Conservation (phyloP, 2,329 filamentous ascomycete genomes). For the Paracorniculantispora psalliotae region DNA sequence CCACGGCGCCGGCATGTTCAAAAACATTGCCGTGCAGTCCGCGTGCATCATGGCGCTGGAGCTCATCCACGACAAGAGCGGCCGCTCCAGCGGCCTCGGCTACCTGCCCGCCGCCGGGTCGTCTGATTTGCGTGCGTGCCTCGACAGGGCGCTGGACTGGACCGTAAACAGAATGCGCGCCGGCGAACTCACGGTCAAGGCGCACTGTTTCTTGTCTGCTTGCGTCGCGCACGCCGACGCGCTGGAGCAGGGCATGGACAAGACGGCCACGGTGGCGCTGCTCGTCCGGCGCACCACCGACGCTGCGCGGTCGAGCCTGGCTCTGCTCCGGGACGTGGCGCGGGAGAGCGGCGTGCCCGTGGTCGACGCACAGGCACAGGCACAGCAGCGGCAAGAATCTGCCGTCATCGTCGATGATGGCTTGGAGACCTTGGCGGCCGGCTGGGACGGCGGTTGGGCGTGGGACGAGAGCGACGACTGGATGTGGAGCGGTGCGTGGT, state of each 20-base stretch:
- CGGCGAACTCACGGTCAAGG: slow-evolving; percentile 41
- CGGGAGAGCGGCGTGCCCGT: slow-evolving; percentile 21
- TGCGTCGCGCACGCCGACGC: slow-evolving; percentile 31
- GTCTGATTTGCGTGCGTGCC: slow-evolving; percentile 27
- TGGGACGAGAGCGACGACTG: slow-evolving; percentile 14
- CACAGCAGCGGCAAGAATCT: neutral
- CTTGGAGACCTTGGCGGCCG: slow-evolving; percentile 11
- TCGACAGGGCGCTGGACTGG: slow-evolving; percentile 28
- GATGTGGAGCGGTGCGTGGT: slow-evolving; percentile 5
- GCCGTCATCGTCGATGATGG: too few species aligned
- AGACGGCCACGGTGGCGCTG: slow-evolving; percentile 26
- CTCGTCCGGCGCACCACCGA: slow-evolving; percentile 25
- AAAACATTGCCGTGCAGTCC: slow-evolving; percentile 35
- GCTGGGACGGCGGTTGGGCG: slow-evolving; percentile 12
- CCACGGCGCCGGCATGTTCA: slow-evolving; percentile 39
- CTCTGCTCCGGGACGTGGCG: slow-evolving; percentile 31
- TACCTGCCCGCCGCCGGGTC: slow-evolving; percentile 25
- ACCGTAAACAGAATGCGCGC: slow-evolving; percentile 30
- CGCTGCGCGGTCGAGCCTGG: slow-evolving; percentile 25
- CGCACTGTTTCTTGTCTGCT: slow-evolving; percentile 31
- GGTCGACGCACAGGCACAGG: slow-evolving; percentile 8
- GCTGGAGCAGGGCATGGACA: slow-evolving; percentile 24
- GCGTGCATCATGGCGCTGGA: slow-evolving; percentile 42
- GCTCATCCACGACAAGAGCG: slow-evolving; percentile 40
- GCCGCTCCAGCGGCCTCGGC: slow-evolving; percentile 30